Evolutionary conservation across 306 rosid species (phyloP), one percentile per base, ranked within the genome.

Genomic region (Benincasa hispida): DNA sequence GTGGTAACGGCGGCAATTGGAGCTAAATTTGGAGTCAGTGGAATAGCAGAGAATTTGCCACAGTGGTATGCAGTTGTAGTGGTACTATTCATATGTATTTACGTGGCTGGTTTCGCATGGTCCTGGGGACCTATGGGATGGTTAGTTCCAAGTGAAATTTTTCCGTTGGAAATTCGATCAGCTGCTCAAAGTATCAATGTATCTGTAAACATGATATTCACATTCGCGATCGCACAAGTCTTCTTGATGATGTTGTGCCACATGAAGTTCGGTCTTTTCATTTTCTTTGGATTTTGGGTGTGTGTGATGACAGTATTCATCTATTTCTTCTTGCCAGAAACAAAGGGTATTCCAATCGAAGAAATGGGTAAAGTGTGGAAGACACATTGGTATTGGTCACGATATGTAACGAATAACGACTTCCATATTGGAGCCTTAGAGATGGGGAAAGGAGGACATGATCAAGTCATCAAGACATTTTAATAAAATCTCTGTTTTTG

Each of bases 61-160:
- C 88, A 86, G 78, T 92, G 97, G 99, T 94, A 94, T 78, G 97
- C 99, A 1, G 10, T 87, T 5, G 90, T 92, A 24, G 96, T 94
- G 84, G 99, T 94, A 56, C 30, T 94, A 3, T 94, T 91, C 92
- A 94, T 94, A 13, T 94, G 99, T 81, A 80, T 89, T 3, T 94
- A 94, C 4, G 97, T 94, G 0, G 82, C 99, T 0, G 99, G 91
- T 3, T 94, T 91, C 41, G 97, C 99, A 0, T 94, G 99, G 99
- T 94, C 99, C 17, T 94, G 99, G 99, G 99, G 99, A 21, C 99
- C 99, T 0, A 88, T 94, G 0, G 99, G 99, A 0, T 94, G 99
- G 98, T 56, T 94, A 34, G 98, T 94, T 47, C 98, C 98, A 0
- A 90, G 97, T 87, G 98, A 94, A 77, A 92, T 94, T 8, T 94